phyloP scores from a whole-genome alignment of 2,329 filamentous ascomycete genomes.

The Fusarium vanettenii region DNA sequence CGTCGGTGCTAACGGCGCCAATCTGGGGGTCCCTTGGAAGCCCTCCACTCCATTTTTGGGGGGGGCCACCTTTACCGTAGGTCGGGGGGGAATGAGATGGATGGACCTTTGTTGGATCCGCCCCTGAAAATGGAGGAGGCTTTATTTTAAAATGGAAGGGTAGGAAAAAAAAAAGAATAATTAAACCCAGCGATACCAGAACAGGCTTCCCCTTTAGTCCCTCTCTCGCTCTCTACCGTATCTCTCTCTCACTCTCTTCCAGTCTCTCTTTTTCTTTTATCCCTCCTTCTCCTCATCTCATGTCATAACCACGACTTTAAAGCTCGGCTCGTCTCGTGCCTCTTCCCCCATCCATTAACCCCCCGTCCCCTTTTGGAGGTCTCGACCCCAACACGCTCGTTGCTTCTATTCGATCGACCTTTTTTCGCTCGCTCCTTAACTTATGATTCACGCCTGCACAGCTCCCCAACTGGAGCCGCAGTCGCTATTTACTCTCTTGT shows the following conservation, averaged over 20 bases:
- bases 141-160: constrained; percentile 44
- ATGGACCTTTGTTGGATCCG: constrained; percentile 40
- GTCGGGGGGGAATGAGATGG: background rate
- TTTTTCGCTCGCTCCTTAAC: constrained; percentile 44
- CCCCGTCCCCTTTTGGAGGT: constrained; percentile 36
- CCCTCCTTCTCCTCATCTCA: constrained; percentile 20
- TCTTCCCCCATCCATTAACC: background rate
- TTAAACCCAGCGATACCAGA: constrained; percentile 41
- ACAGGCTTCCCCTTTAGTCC: constrained; percentile 38
- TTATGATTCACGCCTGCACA: constrained; percentile 45
- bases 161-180: constrained; percentile 41
- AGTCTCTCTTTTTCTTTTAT: constrained; percentile 19
- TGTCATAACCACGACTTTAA: constrained; percentile 16
- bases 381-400: constrained; percentile 46
- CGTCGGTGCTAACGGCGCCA: constrained; percentile 44
- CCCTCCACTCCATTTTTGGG: background rate
- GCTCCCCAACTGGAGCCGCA: constrained; percentile 46
- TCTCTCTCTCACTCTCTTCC: constrained; percentile 13
- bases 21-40: constrained; percentile 44
- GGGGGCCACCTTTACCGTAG: constrained; percentile 12
- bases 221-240: constrained; percentile 18
- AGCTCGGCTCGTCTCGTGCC: constrained; percentile 16
- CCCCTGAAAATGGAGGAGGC: constrained; percentile 43
- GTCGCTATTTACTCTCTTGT: constrained; percentile 30
- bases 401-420: constrained; percentile 27